Conservation (phyloP, 1,284 basidiomycete genomes). For the Fomitopsis betulina region DNA sequence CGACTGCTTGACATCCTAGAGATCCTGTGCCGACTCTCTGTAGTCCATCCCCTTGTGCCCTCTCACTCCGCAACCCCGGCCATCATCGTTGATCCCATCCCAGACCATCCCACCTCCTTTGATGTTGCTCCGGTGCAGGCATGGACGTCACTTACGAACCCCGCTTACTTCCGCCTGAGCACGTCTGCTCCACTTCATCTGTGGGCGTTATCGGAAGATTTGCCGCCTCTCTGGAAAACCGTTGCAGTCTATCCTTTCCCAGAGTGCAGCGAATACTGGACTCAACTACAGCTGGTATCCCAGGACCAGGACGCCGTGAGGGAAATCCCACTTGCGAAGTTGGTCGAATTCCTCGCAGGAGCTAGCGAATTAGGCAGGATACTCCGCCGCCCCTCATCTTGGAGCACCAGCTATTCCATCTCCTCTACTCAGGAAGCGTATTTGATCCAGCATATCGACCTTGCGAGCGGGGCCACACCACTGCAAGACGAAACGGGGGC, state of each 20-base stretch:
- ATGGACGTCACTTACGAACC: slow-evolving; percentile 43
- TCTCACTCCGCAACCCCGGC: slow-evolving; percentile 27
- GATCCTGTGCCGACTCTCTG: slow-evolving; percentile 44
- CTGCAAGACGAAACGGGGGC: slow-evolving; percentile 41
- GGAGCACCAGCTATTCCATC: slow-evolving; percentile 55
- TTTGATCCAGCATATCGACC: slow-evolving; percentile 46
- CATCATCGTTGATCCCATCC: slow-evolving; percentile 40
- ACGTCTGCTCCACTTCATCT: slow-evolving; percentile 47
- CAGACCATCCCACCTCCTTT: slow-evolving; percentile 40
- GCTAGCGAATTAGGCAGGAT: slow-evolving; percentile 26
- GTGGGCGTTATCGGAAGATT: slow-evolving; percentile 48
- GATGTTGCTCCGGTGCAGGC: slow-evolving; percentile 37
- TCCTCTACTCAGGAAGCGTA: slow-evolving; percentile 67
- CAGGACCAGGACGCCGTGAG: slow-evolving; percentile 27
- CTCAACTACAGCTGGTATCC: slow-evolving; percentile 44
- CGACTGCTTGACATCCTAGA: slow-evolving; percentile 60
- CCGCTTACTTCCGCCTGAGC: slow-evolving; percentile 60
- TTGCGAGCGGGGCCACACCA: slow-evolving; percentile 40
- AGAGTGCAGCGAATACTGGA: slow-evolving; percentile 52
- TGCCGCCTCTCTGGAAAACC: slow-evolving; percentile 52
- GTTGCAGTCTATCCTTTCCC: slow-evolving; percentile 32
- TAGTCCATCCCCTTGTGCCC: slow-evolving; percentile 51
- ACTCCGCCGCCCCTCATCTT: slow-evolving; percentile 51
- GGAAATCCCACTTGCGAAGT: slow-evolving; percentile 8
- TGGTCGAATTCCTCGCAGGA: slow-evolving; percentile 13